Base-by-base conservation (phyloP, 1,284 basidiomycete genomes). In the Ganoderma sinense region DNA sequence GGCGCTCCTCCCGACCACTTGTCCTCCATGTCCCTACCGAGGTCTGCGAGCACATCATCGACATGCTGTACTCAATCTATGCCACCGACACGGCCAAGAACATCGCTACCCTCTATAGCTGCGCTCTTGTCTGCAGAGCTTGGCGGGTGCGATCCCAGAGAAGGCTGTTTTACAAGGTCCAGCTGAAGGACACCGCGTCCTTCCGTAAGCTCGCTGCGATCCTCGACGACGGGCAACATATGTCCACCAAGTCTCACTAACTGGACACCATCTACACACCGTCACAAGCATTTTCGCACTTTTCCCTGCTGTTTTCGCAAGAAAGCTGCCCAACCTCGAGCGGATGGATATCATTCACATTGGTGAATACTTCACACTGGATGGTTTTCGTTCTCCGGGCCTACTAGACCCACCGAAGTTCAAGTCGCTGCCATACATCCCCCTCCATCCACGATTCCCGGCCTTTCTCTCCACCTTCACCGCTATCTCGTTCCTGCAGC, bases 1-100 rank as follows among this genome's bases (percentile, higher is more conserved):
- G 5, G 26, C 13, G 18, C 20, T 53, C 4, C 51, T 26, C 26
- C 51, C 20, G 45, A 48, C 45, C 20, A 16, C 26, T 26, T 29
- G 26, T 26, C 11, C 11, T 14, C 5, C 45, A 53, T 16, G 36
- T 58, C 31, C 55, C 55, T 18, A 29, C 29, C 55, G 55, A 58
- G 29, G 55, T 58, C 55, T 58, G 55, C 18, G 55, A 58, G n/a
- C 33, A 58, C 31, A 58, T 36, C 14, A 58, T 58, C 31, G 55
- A 58, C 18, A 58, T 33, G 55, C 55, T 58, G 10, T 18, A 58
- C 31, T 58, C 55, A 4, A 6, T n/a, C 6, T 18, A 7, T 23
- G 8, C 13, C 10, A 2, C 0, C 13, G 53, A 56, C 31, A 26
- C 18, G 20, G 0, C 0, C 18, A 2, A 58, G 31, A 3, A 58